Percentiles rank a stretch among this genome's conserved stretches.
Conservation (phyloP, 208 protist species). For the Trichomonas tenax region DNA sequence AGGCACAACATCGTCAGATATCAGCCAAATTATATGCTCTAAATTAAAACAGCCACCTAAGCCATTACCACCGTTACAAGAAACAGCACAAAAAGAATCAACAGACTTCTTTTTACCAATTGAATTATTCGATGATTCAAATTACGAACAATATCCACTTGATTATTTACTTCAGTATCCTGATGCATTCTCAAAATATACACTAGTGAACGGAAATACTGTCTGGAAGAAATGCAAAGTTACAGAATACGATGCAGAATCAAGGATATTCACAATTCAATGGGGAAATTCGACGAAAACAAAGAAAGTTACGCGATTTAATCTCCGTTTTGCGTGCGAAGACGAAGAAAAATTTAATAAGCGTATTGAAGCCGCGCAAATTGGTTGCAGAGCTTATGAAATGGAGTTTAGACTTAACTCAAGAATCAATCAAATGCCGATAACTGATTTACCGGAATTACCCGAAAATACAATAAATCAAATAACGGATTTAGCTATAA, state of each 20-base stretch:
- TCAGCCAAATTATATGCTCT: background rate
- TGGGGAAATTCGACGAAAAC: background rate
- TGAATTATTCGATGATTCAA: slow-evolving; percentile 17
- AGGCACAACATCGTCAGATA: background rate
- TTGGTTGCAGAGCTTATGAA: background rate
- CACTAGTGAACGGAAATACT: too few relatives aligned
- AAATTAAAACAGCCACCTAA: background rate
- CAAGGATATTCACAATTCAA: background rate
- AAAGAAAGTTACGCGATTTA: slow-evolving; percentile 5
- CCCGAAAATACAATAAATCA: background rate
- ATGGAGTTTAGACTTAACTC: background rate
- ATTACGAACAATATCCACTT: background rate
- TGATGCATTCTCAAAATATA: background rate
- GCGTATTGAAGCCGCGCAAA: background rate
- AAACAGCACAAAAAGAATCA: background rate
- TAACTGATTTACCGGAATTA: background rate
- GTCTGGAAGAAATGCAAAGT: background rate
- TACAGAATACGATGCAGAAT: background rate
- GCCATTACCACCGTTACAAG: background rate
- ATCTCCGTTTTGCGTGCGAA: background rate
- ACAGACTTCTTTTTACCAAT: background rate
- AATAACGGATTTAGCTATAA: background rate
- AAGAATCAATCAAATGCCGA: background rate
- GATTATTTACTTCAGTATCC: background rate
- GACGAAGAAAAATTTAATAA: background rate